phyloP scores from a whole-genome alignment of 192 early-diverging fungal species.

The Obelidium mucronatum region DNA sequence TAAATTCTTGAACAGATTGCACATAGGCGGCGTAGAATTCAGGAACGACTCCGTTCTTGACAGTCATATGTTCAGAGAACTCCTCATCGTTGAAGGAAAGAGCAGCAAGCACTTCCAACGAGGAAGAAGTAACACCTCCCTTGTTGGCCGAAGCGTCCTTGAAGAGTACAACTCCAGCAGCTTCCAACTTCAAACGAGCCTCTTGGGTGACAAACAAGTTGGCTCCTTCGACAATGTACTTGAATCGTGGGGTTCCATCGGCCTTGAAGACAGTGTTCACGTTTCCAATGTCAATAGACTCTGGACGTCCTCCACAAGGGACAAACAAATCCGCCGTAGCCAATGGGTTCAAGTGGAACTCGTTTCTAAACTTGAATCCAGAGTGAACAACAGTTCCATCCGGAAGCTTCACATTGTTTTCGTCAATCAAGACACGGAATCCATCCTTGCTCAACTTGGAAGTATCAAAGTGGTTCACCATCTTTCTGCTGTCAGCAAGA shows the following conservation, averaged over 20 bases:
- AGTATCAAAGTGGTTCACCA: constrained; percentile 89
- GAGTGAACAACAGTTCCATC: constrained; percentile 85
- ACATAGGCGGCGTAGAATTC: constrained; percentile 93
- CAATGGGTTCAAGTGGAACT: constrained; percentile 91
- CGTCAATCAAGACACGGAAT: constrained; percentile 94
- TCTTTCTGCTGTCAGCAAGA: constrained; percentile 82
- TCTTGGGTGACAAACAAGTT: constrained; percentile 99
- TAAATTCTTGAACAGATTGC: constrained; percentile 87
- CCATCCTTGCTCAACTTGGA: constrained; percentile 81
- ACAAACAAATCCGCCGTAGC: constrained; percentile 89
- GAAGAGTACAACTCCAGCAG: constrained; percentile 92
- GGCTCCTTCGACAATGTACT: constrained; percentile 99
- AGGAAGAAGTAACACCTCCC: constrained; percentile 98
- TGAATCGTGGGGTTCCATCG: constrained; percentile 89
- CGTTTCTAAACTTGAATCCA: constrained; percentile 94
- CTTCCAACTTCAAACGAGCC: constrained; percentile 93
- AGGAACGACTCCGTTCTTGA: constrained; percentile 77
- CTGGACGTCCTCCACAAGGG: constrained; percentile 97
- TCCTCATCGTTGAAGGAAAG: constrained; percentile 92
- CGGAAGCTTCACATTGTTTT: constrained; percentile 87
- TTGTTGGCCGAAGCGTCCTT: constrained; percentile 99
- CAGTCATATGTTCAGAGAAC: constrained; percentile 89
- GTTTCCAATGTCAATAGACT: constrained; percentile 93
- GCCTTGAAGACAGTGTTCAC: constrained; percentile 77
- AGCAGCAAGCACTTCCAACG: constrained; percentile 95